Evolutionary conservation across 805 yeast species (phyloP).

Genomic region (Starmerella davenportii): DNA sequence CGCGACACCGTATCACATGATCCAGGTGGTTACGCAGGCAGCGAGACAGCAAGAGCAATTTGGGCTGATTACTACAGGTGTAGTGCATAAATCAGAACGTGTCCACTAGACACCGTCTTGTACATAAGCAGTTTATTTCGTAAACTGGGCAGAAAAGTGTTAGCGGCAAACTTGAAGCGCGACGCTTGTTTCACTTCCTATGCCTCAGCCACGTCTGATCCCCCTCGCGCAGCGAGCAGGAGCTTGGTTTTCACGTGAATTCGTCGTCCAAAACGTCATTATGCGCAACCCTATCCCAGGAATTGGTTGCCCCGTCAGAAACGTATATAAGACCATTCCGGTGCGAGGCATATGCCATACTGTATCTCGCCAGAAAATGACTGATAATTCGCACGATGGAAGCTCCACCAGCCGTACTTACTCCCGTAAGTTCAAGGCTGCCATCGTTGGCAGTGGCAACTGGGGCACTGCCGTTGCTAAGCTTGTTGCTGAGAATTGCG

Average conservation of each 20-base stretch:
- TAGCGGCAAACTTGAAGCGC: too few relatives aligned
- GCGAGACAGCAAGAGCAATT: neutral
- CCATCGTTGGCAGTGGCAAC: conserved; percentile 90
- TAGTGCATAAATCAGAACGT: neutral
- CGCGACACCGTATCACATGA: too few relatives aligned
- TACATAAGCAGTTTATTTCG: too few relatives aligned
- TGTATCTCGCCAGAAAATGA: neutral
- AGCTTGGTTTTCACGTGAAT: neutral
- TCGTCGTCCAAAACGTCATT: neutral
- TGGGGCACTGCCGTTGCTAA: conserved; percentile 98
- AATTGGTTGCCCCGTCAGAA: neutral
- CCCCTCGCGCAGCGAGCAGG: too few relatives aligned
- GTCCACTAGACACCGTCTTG: neutral
- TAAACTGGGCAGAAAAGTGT: too few relatives aligned
- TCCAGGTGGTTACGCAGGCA: too few relatives aligned
- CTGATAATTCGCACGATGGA: neutral
- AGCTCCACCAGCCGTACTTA: conserved; percentile 8
- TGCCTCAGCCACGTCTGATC: too few relatives aligned
- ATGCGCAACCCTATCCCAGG: conserved; percentile 1
- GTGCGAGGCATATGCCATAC: neutral
- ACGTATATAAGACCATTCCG: neutral
- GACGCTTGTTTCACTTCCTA: too few relatives aligned
- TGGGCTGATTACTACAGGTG: neutral
- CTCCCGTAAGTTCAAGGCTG: conserved; percentile 30
- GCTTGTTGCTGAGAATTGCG: conserved; percentile 76